Conservation (phyloP, 495 filamentous ascomycete species). For the Hypoxylon trugodes region DNA sequence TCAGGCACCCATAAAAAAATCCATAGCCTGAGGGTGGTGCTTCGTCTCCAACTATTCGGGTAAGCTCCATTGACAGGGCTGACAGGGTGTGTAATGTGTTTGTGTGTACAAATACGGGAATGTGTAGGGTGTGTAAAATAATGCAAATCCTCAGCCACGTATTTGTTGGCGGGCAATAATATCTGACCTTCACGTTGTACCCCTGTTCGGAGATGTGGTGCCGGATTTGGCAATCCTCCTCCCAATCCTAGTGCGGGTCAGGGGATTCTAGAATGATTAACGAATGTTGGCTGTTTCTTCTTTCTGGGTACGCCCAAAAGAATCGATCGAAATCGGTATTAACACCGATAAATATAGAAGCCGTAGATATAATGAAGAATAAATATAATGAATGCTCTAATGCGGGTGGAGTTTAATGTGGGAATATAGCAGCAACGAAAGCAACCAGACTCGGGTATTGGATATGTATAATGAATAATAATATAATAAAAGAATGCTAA, state of each 20-base stretch:
- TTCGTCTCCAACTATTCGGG: constrained; percentile 18
- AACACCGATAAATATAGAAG: too few species aligned
- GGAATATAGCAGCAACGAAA: too few species aligned
- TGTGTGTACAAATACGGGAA: too few species aligned
- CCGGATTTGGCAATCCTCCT: constrained; percentile 36
- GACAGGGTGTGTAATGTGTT: constrained; percentile 24
- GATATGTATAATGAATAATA: too few species aligned
- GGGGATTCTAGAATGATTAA: constrained; percentile 37
- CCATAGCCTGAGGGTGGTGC: constrained; percentile 23
- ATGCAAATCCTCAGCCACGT: constrained; percentile 11
- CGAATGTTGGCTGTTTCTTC: constrained; percentile 19
- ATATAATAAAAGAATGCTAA: too few species aligned
- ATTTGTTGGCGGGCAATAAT: constrained; percentile 23
- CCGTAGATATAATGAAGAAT: too few species aligned
- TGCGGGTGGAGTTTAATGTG: too few species aligned
- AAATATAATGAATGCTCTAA: too few species aligned
- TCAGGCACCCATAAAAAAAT: constrained; percentile 23
- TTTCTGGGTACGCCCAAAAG: too few species aligned
- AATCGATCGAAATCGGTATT: too few species aligned
- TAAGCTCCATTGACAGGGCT: constrained; percentile 36
- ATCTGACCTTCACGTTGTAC: constrained; percentile 42
- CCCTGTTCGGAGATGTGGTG: constrained; percentile 34
- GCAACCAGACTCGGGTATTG: constrained; percentile 29
- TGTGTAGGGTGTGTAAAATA: constrained; percentile 1
- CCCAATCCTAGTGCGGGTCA: constrained; percentile 24